Evolutionary conservation across 192 early-diverging fungal species (phyloP), one percentile per base, ranked within the genome.

Genomic region (Coemansia asiatica): DNA sequence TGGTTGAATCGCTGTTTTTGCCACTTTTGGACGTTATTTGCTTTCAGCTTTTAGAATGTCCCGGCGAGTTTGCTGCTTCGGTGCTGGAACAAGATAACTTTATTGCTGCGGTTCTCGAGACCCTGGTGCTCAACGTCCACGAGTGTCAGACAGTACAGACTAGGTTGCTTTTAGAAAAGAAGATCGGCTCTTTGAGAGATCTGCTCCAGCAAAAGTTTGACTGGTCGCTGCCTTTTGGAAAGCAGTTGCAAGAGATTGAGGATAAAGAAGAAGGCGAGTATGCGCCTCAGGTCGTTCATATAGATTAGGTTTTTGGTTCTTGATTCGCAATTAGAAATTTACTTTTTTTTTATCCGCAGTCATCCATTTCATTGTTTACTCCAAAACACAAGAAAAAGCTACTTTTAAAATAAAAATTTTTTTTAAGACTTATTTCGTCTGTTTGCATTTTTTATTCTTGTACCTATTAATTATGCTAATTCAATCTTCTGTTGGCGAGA

Each of bases 231-330:
- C 76, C 83, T 12, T 61, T 71, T 3, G 89, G 89, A 12, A 69
- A 71, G 29, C 74, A 85, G 57, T 67, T 83, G 56, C 69, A 72
- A 51, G 76, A 79, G n/a, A 83, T 79, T 33, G 69, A 60, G 0
- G 86, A 89, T 56, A 65, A 54, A 0, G 90, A 90, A 46, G 85
- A 86, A 28, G 87, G 87, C 46, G 88, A 90, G 68, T 87, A 87
- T 69, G 90, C 89, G 6, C 89, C 89, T 4, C 82, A 86, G n/a
- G 76, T 90, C 19, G 87, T 90, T 2, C 83, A 88, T 46, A 74
- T 81, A 47, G 33, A 63, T 19, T 51, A 36, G 25, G n/a, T 18
- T 48, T 21, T 61, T 27, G 40, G 27, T 28, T 57, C 31, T 4
- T 23, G 6, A n/a, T 50, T 2, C 6, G 5, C 18, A n/a, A 33